Evolutionary conservation across 768 basidiomycete species (phyloP).

Genomic region (Lactifluus rugatus): DNA sequence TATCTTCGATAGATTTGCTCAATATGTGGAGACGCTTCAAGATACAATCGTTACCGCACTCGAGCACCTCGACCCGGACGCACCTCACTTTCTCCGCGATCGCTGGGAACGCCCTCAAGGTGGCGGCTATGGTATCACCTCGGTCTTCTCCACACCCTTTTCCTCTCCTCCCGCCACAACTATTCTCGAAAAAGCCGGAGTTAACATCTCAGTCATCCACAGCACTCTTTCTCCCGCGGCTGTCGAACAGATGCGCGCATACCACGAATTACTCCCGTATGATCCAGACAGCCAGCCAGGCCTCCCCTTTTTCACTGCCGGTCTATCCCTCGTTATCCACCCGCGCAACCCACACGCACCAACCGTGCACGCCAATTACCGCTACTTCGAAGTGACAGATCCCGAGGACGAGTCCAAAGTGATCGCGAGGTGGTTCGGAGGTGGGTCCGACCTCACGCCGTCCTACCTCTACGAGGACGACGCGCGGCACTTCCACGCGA

Average conservation of each 20-base stretch:
- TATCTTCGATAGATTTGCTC: slow-evolving; percentile 78
- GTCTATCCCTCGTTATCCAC: slow-evolving; percentile 88
- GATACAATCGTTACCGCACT: slow-evolving; percentile 66
- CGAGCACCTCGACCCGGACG: slow-evolving; percentile 66
- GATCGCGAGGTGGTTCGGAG: slow-evolving; percentile 97
- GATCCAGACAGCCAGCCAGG: slow-evolving; percentile 45
- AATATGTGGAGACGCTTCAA: slow-evolving; percentile 70
- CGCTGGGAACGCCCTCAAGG: slow-evolving; percentile 61
- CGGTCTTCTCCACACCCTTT: slow-evolving; percentile 55
- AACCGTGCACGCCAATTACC: slow-evolving; percentile 92
- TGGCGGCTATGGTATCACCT: slow-evolving; percentile 73
- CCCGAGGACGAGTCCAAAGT: slow-evolving; percentile 32
- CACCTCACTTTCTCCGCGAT: slow-evolving; percentile 71
- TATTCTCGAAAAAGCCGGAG: slow-evolving; percentile 89
- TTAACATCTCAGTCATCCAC: slow-evolving; percentile 89
- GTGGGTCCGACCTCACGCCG: slow-evolving; percentile 90
- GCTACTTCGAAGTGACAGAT: slow-evolving; percentile 85
- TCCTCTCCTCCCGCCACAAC: slow-evolving; percentile 28
- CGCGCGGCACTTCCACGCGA: slow-evolving; percentile 75
- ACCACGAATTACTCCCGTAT: slow-evolving; percentile 70
- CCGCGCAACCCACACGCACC: slow-evolving; percentile 90
- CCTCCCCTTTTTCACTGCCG: slow-evolving; percentile 89
- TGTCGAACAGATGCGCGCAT: slow-evolving; percentile 89
- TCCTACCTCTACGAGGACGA: slow-evolving; percentile 87
- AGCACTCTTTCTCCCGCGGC: slow-evolving; percentile 81